Percentiles rank a stretch among this genome's conserved stretches.
These are phyloP conservation scores for Brasilioporus rufonigricans DNA, from an alignment of 768 basidiomycete species.

Conservation along the genomic window DNA sequence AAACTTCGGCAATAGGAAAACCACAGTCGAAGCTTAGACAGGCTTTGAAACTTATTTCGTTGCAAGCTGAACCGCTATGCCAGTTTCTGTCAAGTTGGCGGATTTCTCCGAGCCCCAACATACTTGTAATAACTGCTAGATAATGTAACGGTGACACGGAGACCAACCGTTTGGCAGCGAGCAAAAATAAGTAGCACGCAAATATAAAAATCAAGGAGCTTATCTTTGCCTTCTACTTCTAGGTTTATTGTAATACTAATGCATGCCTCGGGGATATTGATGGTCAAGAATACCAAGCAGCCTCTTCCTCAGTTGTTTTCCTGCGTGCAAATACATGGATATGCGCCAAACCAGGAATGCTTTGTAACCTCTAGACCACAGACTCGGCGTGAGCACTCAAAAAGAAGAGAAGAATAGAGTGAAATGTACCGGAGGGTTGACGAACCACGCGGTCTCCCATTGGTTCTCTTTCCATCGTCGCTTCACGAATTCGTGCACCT, in stretches of 20 bases:
- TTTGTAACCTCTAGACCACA: slow-evolving; percentile 65
- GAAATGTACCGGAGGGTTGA: slow-evolving; percentile 74
- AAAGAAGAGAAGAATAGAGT: background rate
- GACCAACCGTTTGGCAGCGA: background rate
- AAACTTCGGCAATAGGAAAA: background rate
- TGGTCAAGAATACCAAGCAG: slow-evolving; percentile 13
- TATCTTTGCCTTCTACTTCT: slow-evolving; percentile 5
- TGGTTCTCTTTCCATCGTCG: slow-evolving; percentile 63
- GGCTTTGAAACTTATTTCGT: background rate
- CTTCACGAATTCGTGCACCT: slow-evolving; percentile 63
- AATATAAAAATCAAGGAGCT: background rate
- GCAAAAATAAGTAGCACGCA: background rate
- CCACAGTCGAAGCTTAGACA: background rate
- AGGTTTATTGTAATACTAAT: background rate
- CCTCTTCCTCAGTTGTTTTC: slow-evolving; percentile 36
- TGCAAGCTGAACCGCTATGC: background rate
- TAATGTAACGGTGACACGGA: background rate
- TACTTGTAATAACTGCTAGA: background rate
- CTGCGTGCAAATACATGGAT: slow-evolving; percentile 81
- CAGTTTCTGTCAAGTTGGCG: background rate
- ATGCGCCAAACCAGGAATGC: slow-evolving; percentile 77
- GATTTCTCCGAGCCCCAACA: background rate
- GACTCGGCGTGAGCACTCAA: background rate
- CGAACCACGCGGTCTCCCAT: slow-evolving; percentile 95
- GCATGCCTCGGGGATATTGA: background rate